These are phyloP conservation scores for Sporothrix phasma DNA, from an alignment of 2,329 filamentous ascomycete species.

Conservation along the genomic window DNA sequence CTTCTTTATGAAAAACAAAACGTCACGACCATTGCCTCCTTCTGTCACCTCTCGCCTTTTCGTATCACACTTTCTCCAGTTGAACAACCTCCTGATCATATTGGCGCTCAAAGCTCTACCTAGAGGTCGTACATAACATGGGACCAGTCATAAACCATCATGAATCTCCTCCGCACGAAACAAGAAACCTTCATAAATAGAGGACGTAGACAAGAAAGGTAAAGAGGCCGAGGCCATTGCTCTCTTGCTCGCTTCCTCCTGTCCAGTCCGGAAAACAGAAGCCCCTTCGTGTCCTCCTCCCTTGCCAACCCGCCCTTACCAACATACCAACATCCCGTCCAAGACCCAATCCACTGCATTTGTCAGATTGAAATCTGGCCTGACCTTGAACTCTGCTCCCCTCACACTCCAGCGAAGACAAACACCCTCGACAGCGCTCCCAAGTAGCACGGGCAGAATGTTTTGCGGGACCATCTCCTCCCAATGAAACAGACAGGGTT, in stretches of 20 bases:
- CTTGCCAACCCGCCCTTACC: no score
- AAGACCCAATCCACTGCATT: not conserved
- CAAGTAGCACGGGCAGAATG: not conserved
- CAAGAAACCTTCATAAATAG: not conserved
- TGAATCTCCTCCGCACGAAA: not conserved
- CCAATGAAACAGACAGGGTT: not conserved
- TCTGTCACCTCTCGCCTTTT: not conserved
- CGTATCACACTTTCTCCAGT: not conserved
- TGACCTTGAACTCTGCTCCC: not conserved
- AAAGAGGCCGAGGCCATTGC: not conserved
- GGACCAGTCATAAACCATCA: conserved; percentile 12
- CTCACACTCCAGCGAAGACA: not conserved
- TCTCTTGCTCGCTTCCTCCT: not conserved
- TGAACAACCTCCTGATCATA: not conserved
- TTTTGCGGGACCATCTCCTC: not conserved
- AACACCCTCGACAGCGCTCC: not conserved
- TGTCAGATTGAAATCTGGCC: not conserved
- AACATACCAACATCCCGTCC: not conserved
- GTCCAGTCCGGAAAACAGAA: not conserved
- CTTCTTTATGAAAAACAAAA: not conserved
- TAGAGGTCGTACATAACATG: conserved; percentile 5
- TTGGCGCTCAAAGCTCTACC: not conserved
- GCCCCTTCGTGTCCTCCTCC: not conserved
- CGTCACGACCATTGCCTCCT: not conserved
- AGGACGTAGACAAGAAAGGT: not conserved